Base-by-base conservation (phyloP, 2,329 filamentous ascomycete species). In the Parastagonospora avenae region DNA sequence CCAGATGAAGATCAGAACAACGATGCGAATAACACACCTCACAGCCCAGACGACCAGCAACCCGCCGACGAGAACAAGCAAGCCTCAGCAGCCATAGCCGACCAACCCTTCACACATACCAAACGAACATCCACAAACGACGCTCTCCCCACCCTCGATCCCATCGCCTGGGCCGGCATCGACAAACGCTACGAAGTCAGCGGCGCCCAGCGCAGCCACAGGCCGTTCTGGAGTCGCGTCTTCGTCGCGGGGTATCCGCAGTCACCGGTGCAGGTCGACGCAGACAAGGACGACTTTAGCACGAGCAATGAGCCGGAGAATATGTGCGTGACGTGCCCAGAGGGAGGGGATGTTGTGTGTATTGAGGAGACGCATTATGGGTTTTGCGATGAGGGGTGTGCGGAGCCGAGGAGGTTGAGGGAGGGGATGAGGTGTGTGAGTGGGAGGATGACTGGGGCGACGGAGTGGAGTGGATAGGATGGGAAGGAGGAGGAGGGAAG, bases 361-460 rank as follows among this genome's bases (percentile, higher is more conserved):
- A 39, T 46, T 12, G 24, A 32, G 5, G 28, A 15, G 3, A 39
- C 43, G 16, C 43, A 46, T 39, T 46, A 19, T 24, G 43, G 44
- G 11, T 32, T 19, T 27, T 46, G 44, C 11, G 44, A 39, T 8
- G 44, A 46, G 28, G 35, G 36, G 4, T 39, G 44, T 32, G 44
- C 28, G 35, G 37, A 32, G 28, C 33, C 33, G 11, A 46, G 43
- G 27, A 32, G 8, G 11, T 30, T 42, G 39, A n/a, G 19, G 31
- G 8, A 14, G 10, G 39, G 39, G 15, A 24, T 38, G 39, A 42
- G 38, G 31, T 37, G 30, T 37, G 38, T 31, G 12, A 31, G 30
- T 37, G 38, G 31, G 38, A 48, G n/a, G 31, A 32, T 41, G 19
- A 42, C 19, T 38, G 39, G 32, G 32, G 40, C 11, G 19, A n/a